phyloP scores from a whole-genome alignment of 2,329 filamentous ascomycete species.

The Ophiostoma perfectum region DNA sequence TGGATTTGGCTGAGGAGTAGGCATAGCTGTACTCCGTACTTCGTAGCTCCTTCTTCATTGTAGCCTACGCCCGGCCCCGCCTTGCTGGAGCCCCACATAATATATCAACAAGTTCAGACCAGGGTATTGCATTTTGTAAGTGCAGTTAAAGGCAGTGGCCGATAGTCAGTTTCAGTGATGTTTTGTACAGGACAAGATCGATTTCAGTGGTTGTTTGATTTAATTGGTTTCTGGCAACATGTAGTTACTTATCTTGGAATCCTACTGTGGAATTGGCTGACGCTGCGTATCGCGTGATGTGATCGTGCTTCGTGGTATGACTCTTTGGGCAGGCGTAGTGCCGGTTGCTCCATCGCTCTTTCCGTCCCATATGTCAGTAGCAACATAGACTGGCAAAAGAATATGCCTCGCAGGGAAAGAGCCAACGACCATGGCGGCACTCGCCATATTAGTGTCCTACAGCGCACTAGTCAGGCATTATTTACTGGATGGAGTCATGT shows the following conservation, averaged over 20 bases:
- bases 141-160: no score
- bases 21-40: background rate
- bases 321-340: background rate
- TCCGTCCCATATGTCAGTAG: background rate
- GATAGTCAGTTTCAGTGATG: no score
- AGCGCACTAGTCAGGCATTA: no score
- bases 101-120: background rate
- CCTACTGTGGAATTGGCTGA: no score
- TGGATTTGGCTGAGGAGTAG: background rate
- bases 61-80: background rate
- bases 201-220: no score
- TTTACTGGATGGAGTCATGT: background rate
- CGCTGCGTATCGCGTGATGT: background rate
- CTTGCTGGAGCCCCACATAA: background rate
- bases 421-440: background rate
- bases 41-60: background rate
- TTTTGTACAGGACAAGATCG: no score
- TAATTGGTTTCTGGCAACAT: no score
- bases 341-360: background rate
- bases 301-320: slow-evolving; percentile 2
- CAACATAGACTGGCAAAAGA: background rate
- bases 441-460: background rate
- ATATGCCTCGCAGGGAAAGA: background rate
- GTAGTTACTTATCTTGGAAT: no score
- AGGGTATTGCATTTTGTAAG: no score